Evolutionary conservation across 78 protist genomes (phyloP).

Genomic region (Cavenderia fasciculata): DNA sequence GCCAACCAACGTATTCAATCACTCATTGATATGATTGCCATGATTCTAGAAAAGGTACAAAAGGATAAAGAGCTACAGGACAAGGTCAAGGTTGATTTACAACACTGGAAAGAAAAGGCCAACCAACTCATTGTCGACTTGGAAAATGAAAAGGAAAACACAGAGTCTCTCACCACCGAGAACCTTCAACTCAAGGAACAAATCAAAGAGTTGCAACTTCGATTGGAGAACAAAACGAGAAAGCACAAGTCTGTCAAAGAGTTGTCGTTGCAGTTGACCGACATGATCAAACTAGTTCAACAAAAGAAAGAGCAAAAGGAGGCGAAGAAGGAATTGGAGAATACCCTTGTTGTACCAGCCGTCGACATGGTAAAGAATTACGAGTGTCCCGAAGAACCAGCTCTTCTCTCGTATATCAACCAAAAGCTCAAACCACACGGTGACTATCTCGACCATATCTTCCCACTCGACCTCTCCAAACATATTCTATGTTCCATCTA

Average conservation of each 20-base stretch:
- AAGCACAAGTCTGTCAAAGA: constrained; percentile 31
- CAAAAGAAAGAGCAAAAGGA: background rate
- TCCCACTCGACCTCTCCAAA: constrained; percentile 40
- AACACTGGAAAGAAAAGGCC: background rate
- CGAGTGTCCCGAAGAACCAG: constrained; percentile 5
- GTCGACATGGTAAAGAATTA: constrained; percentile 2
- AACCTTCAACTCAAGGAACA: background rate
- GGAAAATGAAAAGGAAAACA: constrained; percentile 3
- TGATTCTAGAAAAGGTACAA: background rate
- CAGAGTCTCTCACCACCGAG: background rate
- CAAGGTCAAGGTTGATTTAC: background rate
- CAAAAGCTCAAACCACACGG: background rate
- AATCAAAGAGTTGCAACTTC: background rate
- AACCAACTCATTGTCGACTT: background rate
- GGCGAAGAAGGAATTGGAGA: background rate
- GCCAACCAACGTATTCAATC: background rate
- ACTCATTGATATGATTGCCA: background rate
- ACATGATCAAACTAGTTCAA: background rate
- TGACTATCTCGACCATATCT: constrained; percentile 29
- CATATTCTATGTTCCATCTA: constrained; percentile 41
- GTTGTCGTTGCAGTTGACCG: constrained; percentile 28
- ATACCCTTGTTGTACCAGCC: background rate
- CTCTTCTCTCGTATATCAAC: constrained; percentile 45
- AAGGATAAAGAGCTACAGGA: background rate
- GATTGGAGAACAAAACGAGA: background rate